A percentile compares a stretch with the other conserved stretches of the same genome.
Conservation (phyloP, 2,329 filamentous ascomycete species). For the Diplodia seriata region DNA sequence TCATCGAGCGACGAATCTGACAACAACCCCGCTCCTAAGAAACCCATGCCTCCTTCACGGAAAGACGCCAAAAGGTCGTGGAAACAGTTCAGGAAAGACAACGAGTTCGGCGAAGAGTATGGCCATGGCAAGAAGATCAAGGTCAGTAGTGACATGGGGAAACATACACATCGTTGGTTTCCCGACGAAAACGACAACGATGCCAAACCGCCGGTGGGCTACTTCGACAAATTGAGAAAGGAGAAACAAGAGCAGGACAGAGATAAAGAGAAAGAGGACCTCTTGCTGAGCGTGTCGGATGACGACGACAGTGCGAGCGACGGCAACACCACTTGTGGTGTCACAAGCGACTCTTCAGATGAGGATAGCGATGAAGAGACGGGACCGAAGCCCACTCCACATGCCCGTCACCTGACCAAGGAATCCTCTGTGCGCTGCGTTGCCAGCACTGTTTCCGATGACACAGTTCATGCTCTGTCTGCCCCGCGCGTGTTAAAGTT, state of each 20-base stretch:
- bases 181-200: slow-evolving; percentile 2
- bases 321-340: not conserved
- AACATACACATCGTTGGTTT: not conserved
- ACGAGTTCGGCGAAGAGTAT: slow-evolving; percentile 13
- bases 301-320: not conserved
- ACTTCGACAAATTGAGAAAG: slow-evolving; percentile 1
- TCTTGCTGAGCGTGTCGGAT: not conserved
- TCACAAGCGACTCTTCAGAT: not conserved
- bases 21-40: not conserved
- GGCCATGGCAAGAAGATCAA: not conserved
- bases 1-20: not conserved
- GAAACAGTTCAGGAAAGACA: slow-evolving; percentile 8
- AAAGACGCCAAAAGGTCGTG: slow-evolving; percentile 1
- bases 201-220: not conserved
- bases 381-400: no score
- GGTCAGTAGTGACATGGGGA: not conserved
- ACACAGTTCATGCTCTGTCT: not conserved
- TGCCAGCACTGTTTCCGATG: not conserved
- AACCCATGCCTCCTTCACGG: not conserved
- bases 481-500: not conserved
- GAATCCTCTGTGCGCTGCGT: no score
- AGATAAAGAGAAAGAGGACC: not conserved
- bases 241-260: not conserved
- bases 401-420: not conserved
- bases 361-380: not conserved